Percentiles rank a stretch among this genome's conserved stretches.
phyloP scores from a whole-genome alignment of 2,329 filamentous ascomycete species.

The Elsinoe fawcettii region DNA sequence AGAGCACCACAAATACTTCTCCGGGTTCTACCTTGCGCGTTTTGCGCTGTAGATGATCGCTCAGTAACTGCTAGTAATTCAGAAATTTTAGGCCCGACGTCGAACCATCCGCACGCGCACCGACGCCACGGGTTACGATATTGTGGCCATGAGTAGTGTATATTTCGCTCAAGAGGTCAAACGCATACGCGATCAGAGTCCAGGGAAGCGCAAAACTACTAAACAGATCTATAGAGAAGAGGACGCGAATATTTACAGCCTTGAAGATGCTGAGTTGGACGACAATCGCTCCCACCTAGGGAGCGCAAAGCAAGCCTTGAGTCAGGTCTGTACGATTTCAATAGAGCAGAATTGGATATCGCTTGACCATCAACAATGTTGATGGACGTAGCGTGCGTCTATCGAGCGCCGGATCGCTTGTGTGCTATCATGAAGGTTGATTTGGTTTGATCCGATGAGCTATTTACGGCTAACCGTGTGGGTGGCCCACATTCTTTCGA shows the following conservation, averaged over 20 bases:
- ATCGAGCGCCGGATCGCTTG: neutral
- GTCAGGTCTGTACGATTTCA: neutral
- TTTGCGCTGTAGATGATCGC: neutral
- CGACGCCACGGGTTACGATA: neutral
- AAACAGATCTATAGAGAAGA: neutral
- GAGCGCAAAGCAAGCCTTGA: neutral
- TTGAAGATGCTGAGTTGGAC: neutral
- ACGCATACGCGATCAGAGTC: neutral
- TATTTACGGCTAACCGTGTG: too few species aligned
- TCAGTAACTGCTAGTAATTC: neutral
- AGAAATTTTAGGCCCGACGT: neutral
- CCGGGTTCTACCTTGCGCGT: neutral
- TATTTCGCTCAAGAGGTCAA: neutral
- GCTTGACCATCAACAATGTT: neutral
- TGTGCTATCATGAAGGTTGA: neutral
- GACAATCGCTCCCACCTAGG: neutral
- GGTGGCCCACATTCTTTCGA: too few species aligned
- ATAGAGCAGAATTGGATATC: neutral
- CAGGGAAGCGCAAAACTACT: neutral
- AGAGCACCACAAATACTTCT: neutral
- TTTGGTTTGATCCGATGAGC: too few species aligned
- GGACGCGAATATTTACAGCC: neutral
- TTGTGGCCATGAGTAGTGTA: neutral
- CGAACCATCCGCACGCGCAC: neutral
- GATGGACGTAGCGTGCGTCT: neutral